Evolutionary conservation across 805 yeast species (phyloP), one percentile per base, ranked within the genome.

Genomic region (Saccharomyces eubayanus): DNA sequence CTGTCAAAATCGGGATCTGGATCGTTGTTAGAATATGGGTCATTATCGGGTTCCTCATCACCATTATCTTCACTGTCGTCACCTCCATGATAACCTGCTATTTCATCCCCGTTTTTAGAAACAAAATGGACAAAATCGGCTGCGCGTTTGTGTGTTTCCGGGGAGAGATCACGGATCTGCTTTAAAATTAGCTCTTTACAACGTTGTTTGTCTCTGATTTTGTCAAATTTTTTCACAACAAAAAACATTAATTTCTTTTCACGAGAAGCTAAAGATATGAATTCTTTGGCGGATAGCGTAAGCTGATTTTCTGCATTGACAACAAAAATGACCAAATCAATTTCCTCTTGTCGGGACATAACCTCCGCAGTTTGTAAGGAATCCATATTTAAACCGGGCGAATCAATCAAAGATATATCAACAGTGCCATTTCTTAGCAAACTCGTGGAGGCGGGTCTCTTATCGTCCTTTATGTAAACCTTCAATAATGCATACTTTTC

Each of bases 221-320:
- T 83, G 72, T 95, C 99, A 69, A 89, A 94, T 64, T 87, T 81
- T 72, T 94, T 95, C 45, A 92, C 95, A 24, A 94, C 98, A 67
- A 94, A 90, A 66, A 95, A 94, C 51, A 94, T 88, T 59, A 91
- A 80, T 57, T 92, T 84, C 72, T 90, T 92, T 63, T 94, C 99
- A 51, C 84, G 83, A 1, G 97, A 90, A 0, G 97, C 96, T 41
- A 88, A 81, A 1, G 92, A 77, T 51, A 94, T 89, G 65, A 94
- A 95, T 64, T 94, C 99, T 60, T 89, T 85, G 0, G 97, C 98
- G 0, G 96, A 87, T 54, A 90, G 74, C 0, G 99, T 94, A 66
- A 94, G 87, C 66, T 94, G 97, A 64, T 94, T 95, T 64, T 91
- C 98, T 0, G 99, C 96, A 68, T 86, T 88, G 2, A 94, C 96